Percentiles rank a stretch among this genome's conserved stretches.
phyloP scores from a whole-genome alignment of 371 early-diverging fungal genomes.

The Nematocida minor region DNA sequence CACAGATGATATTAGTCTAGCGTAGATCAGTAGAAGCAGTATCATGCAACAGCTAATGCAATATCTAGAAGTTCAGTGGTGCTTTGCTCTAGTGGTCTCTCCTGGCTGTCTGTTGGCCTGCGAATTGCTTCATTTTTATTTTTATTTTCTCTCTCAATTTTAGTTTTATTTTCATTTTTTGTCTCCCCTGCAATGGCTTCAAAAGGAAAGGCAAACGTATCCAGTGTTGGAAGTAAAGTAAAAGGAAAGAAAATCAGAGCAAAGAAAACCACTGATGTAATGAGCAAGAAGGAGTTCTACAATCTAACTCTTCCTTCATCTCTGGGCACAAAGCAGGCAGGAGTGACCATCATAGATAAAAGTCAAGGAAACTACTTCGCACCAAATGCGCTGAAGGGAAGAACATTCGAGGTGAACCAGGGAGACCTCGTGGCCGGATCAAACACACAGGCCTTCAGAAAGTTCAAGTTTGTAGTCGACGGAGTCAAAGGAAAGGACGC shows the following conservation, averaged over 20 bases:
- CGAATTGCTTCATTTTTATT: neutral
- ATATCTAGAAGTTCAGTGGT: too few relatives aligned
- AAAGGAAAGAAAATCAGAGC: conserved; percentile 55
- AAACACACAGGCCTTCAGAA: conserved; percentile 86
- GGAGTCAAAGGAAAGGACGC: conserved; percentile 94
- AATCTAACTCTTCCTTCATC: conserved; percentile 49
- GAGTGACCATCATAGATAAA: conserved; percentile 57
- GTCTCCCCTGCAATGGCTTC: conserved; percentile 42
- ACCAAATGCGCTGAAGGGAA: conserved; percentile 71
- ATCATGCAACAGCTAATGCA: too few relatives aligned
- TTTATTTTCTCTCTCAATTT: neutral
- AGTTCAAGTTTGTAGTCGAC: conserved; percentile 91
- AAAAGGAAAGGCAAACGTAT: conserved; percentile 45
- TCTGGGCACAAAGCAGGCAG: conserved; percentile 48
- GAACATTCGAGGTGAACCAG: conserved; percentile 91
- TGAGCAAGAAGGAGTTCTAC: conserved; percentile 62
- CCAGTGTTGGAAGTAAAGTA: conserved; percentile 35
- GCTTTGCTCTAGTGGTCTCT: too few relatives aligned
- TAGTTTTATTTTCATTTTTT: conserved; percentile 22
- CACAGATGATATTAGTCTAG: too few relatives aligned
- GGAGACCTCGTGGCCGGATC: conserved; percentile 76
- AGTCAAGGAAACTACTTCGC: conserved; percentile 53
- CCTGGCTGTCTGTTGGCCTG: neutral
- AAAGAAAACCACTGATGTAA: conserved; percentile 52
- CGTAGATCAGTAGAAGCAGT: too few relatives aligned